Evolutionary conservation across 2,329 filamentous ascomycete species (phyloP).

Genomic region (Xylariaceae sp.): DNA sequence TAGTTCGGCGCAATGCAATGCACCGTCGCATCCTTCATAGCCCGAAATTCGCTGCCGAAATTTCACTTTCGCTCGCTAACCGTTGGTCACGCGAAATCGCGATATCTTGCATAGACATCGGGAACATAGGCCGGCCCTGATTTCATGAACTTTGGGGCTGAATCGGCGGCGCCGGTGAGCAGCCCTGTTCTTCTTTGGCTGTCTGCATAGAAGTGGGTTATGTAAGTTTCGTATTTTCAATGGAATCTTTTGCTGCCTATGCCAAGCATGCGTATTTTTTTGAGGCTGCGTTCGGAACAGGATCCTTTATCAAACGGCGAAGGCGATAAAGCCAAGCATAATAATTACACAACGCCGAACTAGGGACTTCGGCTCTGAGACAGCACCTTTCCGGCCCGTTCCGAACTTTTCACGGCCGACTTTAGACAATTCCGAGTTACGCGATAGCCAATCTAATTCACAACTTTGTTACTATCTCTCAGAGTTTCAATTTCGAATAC

Average conservation of each 20-base stretch:
- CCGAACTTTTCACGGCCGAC: too few relatives aligned
- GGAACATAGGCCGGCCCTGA: constrained; percentile 1
- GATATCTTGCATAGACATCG: constrained; percentile 1
- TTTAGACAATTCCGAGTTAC: not conserved
- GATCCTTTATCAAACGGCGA: constrained; percentile 15
- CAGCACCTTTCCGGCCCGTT: not conserved
- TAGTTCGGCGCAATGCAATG: not conserved
- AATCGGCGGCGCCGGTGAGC: not conserved
- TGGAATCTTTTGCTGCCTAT: not conserved
- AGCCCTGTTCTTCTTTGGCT: not conserved
- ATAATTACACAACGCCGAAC: too few relatives aligned
- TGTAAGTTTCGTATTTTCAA: too few relatives aligned
- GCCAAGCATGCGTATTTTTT: too few relatives aligned
- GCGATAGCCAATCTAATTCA: not conserved
- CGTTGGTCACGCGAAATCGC: not conserved
- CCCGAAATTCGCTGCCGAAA: not conserved
- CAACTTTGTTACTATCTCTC: not conserved
- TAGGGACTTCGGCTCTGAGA: too few relatives aligned
- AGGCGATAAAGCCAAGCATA: constrained; percentile 16
- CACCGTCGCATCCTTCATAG: constrained; percentile 5
- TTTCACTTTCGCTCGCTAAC: constrained; percentile 13
- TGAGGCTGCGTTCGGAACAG: not conserved
- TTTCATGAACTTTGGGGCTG: not conserved
- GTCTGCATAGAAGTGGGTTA: not conserved
- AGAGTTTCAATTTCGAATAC: not conserved